Evolutionary conservation across 1,284 basidiomycete species (phyloP).

Genomic region (Austroboletus niveus): DNA sequence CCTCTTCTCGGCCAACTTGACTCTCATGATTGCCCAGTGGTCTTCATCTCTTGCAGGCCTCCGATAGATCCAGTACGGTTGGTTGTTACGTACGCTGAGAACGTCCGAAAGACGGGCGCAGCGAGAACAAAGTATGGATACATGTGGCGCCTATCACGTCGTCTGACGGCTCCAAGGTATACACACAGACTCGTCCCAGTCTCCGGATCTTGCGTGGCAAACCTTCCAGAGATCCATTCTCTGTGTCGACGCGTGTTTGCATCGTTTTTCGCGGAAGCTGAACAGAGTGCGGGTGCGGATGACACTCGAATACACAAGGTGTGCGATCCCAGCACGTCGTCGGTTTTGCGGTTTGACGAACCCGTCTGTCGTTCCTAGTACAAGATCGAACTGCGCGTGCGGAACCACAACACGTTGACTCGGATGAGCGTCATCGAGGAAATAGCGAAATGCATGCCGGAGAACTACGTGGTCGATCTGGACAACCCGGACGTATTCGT

Average conservation of each 20-base stretch:
- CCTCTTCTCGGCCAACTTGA: background rate
- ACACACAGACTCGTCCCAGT: conserved; percentile 70
- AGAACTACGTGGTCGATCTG: conserved; percentile 62
- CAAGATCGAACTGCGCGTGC: conserved; percentile 71
- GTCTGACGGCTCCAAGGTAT: conserved; percentile 42
- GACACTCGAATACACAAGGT: conserved; percentile 42
- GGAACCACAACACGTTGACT: conserved; percentile 68
- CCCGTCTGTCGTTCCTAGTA: conserved; percentile 45
- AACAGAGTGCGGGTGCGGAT: conserved; percentile 21
- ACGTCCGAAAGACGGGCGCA: conserved; percentile 59
- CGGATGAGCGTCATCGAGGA: conserved; percentile 59
- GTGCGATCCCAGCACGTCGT: background rate
- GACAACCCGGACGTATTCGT: conserved; percentile 68
- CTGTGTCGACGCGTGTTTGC: conserved; percentile 56
- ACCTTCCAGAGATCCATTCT: conserved; percentile 61
- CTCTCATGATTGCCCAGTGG: conserved; percentile 36
- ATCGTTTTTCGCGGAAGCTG: conserved; percentile 46
- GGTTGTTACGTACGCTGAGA: conserved; percentile 61
- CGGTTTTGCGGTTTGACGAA: no score
- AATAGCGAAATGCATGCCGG: conserved; percentile 67
- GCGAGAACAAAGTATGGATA: conserved; percentile 60
- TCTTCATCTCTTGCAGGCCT: conserved; percentile 75
- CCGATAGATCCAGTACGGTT: conserved; percentile 77
- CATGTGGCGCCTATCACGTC: background rate
- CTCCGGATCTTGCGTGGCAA: conserved; percentile 62